A percentile compares a stretch with the other conserved stretches of the same genome.
phyloP scores from a whole-genome alignment of 1,139 yeast genomes.

The Saccharomyces hybrid region DNA sequence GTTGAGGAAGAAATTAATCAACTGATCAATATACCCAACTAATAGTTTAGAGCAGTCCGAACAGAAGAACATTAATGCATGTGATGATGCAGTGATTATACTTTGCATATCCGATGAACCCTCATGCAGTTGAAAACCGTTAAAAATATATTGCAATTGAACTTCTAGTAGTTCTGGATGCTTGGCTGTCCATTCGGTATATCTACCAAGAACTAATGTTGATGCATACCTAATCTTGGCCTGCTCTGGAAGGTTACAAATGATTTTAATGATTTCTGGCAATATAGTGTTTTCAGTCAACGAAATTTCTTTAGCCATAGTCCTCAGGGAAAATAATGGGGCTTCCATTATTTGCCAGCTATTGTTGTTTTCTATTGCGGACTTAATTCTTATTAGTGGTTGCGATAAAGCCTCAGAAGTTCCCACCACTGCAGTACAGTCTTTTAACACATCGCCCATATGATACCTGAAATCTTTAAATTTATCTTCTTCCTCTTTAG shows the following conservation, averaged over 20 bases:
- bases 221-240: constrained; percentile 87
- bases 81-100: constrained; percentile 79
- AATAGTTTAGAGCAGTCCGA: constrained; percentile 75
- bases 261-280: constrained; percentile 48
- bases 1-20: constrained; percentile 66
- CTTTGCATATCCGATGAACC: constrained; percentile 33
- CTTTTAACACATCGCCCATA: constrained; percentile 93
- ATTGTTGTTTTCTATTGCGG: constrained; percentile 15
- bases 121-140: constrained; percentile 49
- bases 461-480: constrained; percentile 91
- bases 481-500: constrained; percentile 75
- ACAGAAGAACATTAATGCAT: constrained; percentile 90
- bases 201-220: constrained; percentile 84
- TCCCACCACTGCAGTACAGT: constrained; percentile 88
- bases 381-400: constrained; percentile 30
- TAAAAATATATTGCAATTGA: constrained; percentile 76
- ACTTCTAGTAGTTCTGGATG: constrained; percentile 77
- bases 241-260: constrained; percentile 77
- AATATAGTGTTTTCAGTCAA: constrained; percentile 56
- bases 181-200: constrained; percentile 88
- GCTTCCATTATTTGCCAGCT: constrained; percentile 88
- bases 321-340: constrained; percentile 78
- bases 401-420: constrained; percentile 53
- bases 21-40: constrained; percentile 64
- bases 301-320: constrained; percentile 91